These are phyloP conservation scores for Salvia sclarea DNA, from an alignment of 305 asterid species.

Conservation along the genomic window DNA sequence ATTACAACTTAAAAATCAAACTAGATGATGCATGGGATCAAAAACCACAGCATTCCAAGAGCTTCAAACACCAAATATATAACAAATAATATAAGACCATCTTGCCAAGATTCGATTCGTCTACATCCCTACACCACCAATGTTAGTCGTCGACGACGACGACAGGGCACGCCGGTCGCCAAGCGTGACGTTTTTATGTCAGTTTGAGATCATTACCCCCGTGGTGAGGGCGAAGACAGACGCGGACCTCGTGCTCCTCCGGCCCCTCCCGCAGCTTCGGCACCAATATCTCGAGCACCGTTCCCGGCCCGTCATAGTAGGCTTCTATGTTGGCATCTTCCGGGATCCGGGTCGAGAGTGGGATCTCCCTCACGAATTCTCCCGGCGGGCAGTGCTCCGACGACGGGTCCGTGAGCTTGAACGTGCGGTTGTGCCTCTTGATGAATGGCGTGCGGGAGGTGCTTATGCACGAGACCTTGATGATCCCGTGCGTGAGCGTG, in stretches of 20 bases:
- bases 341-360: slow-evolving; percentile 76
- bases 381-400: slow-evolving; percentile 91
- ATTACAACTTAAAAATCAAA: slow-evolving; percentile 3
- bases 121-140: slow-evolving; percentile 17
- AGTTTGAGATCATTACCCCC: slow-evolving; percentile 70
- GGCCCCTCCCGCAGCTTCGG: slow-evolving; percentile 78
- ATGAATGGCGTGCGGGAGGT: slow-evolving; percentile 60
- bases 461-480: slow-evolving; percentile 72
- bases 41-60: slow-evolving; percentile 26
- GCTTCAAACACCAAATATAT: slow-evolving; percentile 6
- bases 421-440: slow-evolving; percentile 70
- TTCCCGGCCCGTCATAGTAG: slow-evolving; percentile 69
- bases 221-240: slow-evolving; percentile 80
- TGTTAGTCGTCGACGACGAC: slow-evolving; percentile 26
- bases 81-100: slow-evolving; percentile 14
- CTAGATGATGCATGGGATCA: slow-evolving; percentile 5
- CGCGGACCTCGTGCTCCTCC: slow-evolving; percentile 89
- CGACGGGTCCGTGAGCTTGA: slow-evolving; percentile 65
- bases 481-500: slow-evolving; percentile 68
- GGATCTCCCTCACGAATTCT: slow-evolving; percentile 83
- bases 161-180: slow-evolving; percentile 12
- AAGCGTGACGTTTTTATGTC: slow-evolving; percentile 39
- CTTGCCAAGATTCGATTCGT: slow-evolving; percentile 12
- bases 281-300: slow-evolving; percentile 75
- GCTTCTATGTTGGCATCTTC: slow-evolving; percentile 92